Evolutionary conservation across 306 rosid species (phyloP), one percentile per base, ranked within the genome.

Genomic region (Sicyos baderoa): DNA sequence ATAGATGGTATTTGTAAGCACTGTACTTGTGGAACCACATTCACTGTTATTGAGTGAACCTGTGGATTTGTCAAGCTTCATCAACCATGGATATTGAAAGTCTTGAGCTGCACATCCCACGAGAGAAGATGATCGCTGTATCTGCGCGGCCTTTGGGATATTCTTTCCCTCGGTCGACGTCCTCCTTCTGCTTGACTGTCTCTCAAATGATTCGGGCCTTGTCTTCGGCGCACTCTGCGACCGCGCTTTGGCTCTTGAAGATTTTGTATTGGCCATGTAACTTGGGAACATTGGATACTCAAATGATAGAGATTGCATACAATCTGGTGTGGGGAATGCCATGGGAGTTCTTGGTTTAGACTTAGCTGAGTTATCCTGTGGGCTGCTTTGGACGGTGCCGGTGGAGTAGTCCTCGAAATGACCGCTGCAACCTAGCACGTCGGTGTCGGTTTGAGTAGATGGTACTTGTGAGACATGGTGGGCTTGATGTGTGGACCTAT

Each of bases 231-330:
- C 98, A 29, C 98, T 93, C 3, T 89, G 97, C 0, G 97, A 93
- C 35, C 97, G 75, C 4, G 32, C 95, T 68, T 89, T 93, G 50
- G 98, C 98, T 75, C 78, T 84, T 19, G 96, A 88, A 19, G 98
- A 93, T 81, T 87, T 80, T 2, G 98, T 93, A 62, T 93, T 93
- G 18, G 98, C 88, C 98, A 93, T 93, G 86, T 93, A 93, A 74
- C 79, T 89, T 65, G 98, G 98, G 70, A 69, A 89, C 63, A 89
- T 42, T 47, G 89, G 97, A 68, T 82, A 79, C 56, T 90, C 97
- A 76, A 79, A 84, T 57, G 89, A 82, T 77, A 86, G 57, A 0
- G 89, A 49, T 53, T 85, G 91, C n/a, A 78, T 84, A 76, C 75
- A 81, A 25, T 84, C 79, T 58, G 93, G 82, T 70, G 72, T 67